Base-by-base conservation (phyloP, 1,284 basidiomycete genomes). In the Tetrapyrgos nigripes region DNA sequence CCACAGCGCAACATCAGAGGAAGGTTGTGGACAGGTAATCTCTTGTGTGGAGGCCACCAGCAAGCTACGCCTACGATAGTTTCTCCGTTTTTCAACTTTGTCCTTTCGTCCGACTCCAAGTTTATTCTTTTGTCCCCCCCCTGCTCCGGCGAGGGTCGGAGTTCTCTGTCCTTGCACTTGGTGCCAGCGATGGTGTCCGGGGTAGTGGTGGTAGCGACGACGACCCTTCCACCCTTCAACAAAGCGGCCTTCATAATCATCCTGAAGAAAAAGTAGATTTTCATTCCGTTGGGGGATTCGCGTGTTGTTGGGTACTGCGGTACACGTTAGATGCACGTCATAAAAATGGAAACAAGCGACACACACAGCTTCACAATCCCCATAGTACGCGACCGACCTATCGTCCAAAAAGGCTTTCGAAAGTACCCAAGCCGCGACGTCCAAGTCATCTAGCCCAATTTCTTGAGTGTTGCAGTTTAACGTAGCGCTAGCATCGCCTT, bases 21-120 rank as follows among this genome's bases (percentile, higher is more conserved):
- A 6, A 29, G 21, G 49, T 48, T 48, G 10, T 33, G 4, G 14
- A 19, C 19, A 11, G 8, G 47, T 17, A 55, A 11, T 27, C 53
- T 44, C 14, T 55, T 55, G 14, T 35, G 19, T 2, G 53, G 53
- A 3, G 53, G 46, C n/a, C 49, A 55, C 53, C 53, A 55, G 23
- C 46, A 48, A 28, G 33, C 53, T 6, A 35, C 53, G 5, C 44
- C 53, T 10, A 47, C 53, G 17, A 54, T 46, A 23, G 13, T 52
- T 6, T 23, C 11, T 8, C 5, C 8, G 10, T 27, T 3, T 23
- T 48, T 44, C 19, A 33, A 24, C 13, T 17, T 45, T 53, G 14
- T 9, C 11, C 10, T 27, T 29, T 43, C 4, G n/a, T 33, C 19
- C 19, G 50, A 19, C 26, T 3, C 3, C 24, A 21, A n/a, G n/a